Conservation (phyloP, 768 basidiomycete genomes). For the Astraeus odoratus region DNA sequence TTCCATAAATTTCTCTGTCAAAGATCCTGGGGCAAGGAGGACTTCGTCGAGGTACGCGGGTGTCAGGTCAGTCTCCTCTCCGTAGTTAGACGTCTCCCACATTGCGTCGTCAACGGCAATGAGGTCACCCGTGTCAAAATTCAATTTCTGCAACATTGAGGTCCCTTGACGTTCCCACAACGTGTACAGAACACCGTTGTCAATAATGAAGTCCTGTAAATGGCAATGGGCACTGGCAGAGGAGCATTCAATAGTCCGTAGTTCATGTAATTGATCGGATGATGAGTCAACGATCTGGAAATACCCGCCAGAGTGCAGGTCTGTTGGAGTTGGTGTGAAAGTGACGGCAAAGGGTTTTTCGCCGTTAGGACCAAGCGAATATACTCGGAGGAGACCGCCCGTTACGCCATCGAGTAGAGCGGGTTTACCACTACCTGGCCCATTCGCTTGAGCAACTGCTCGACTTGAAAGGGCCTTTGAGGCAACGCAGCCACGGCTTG, state of each 20-base stretch:
- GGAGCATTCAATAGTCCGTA: conserved; percentile 56
- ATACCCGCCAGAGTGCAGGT: conserved; percentile 65
- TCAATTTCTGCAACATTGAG: conserved; percentile 56
- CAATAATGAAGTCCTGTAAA: conserved; percentile 73
- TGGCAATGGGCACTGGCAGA: conserved; percentile 56
- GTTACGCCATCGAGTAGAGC: conserved; percentile 54
- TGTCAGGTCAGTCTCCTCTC: conserved; percentile 69
- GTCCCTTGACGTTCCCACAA: conserved; percentile 81
- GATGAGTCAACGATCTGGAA: conserved; percentile 60
- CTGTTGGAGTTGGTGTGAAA: conserved; percentile 65
- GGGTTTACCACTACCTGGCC: conserved; percentile 28
- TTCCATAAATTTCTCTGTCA: conserved; percentile 74
- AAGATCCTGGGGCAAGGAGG: conserved; percentile 60
- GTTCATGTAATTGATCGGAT: conserved; percentile 53
- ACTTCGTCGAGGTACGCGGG: conserved; percentile 86
- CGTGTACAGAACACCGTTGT: conserved; percentile 47
- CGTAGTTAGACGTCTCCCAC: conserved; percentile 56
- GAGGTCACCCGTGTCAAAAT: conserved; percentile 35
- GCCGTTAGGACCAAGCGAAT: conserved; percentile 39
- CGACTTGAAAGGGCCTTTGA: conserved; percentile 44
- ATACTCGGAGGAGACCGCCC: conserved; percentile 60
- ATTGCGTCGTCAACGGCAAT: conserved; percentile 23
- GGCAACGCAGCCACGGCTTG: conserved; percentile 65
- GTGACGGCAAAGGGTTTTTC: conserved; percentile 57
- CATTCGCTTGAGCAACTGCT: conserved; percentile 26